These are phyloP conservation scores for Backusella circina DNA, from an alignment of 192 early-diverging fungal species.

Conservation along the genomic window DNA sequence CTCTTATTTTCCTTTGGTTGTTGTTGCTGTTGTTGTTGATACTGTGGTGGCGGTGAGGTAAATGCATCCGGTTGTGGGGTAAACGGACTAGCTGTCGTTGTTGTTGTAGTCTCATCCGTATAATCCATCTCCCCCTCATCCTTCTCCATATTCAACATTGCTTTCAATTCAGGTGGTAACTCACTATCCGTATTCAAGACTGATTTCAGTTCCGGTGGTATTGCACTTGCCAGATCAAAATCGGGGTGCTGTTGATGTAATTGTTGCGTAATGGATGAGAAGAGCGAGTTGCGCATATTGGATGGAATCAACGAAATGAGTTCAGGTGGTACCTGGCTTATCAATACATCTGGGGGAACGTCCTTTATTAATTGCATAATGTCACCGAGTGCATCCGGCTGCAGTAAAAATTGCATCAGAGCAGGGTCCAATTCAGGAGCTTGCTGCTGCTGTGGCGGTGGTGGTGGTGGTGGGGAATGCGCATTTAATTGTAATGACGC, in stretches of 20 bases:
- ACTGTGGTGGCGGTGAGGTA: neutral
- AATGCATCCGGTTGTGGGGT: neutral
- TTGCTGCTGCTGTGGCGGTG: neutral
- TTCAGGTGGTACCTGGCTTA: neutral
- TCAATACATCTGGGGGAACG: neutral
- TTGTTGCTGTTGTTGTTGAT: neutral
- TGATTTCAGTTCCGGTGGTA: neutral
- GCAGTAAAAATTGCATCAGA: neutral
- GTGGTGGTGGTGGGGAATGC: neutral
- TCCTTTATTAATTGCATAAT: constrained; percentile 1
- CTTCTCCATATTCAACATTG: neutral
- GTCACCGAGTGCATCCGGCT: neutral
- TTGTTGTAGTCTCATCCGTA: neutral
- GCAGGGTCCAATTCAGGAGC: neutral
- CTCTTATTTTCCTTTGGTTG: neutral
- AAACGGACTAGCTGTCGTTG: neutral
- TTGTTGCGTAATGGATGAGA: neutral
- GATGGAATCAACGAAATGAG: neutral
- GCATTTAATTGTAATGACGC: neutral
- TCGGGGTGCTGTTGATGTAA: neutral
- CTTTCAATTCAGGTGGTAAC: neutral
- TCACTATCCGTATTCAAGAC: neutral
- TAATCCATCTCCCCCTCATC: neutral
- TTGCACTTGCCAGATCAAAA: neutral
- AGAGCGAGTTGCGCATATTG: neutral